Base-by-base conservation (phyloP, 2,329 filamentous ascomycete genomes). In the Claviceps maximensis region DNA sequence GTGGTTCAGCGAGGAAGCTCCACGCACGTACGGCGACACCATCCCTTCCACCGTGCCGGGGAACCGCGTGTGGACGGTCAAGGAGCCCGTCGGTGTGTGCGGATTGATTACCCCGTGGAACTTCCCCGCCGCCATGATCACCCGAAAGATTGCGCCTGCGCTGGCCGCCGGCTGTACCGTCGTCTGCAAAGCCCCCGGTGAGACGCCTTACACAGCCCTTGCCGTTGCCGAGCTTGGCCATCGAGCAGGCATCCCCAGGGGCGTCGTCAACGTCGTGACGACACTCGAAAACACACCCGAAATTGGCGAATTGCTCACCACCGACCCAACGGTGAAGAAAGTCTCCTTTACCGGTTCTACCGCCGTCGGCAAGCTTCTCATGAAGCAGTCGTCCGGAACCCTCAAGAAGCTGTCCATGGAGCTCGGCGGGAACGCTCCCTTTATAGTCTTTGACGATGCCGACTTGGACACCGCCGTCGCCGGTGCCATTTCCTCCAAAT, bases 371-470 rank as follows among this genome's bases (percentile, higher is more conserved):
- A 84, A 84, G 66, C 74, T 84, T 7, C 80, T 98, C 52, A 95
- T 96, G 89, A 86, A 87, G 73, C 90, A 96, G 69, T 84, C 86
- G 12, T 81, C 89, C 0, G 78, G 80, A 42, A 95, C 89, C 0
- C 72, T 96, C 60, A 97, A 97, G 78, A 79, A 82, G 59, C 66
- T 83, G 42, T 93, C 87, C 0, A 86, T 95, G 67, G 91, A 97
- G 67, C 84, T 97, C 1, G 91, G 91, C 52, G 93, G 91, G 48
- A 97, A 97, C 67, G 87, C 91, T 0, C 91, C 91, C 1, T 95
- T 96, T 66, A 96, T 97, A 59, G 89, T 97, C 36, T 97, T 97
- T 64, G 89, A 97, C 63, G 91, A 97, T 63, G 87, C 91, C 21
- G 88, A 97, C 64, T 72, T 97, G 21, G 90, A 96, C 55, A 72